Evolutionary conservation across 2,329 filamentous ascomycete species (phyloP).

Genomic region (Hypomyces rosellus): DNA sequence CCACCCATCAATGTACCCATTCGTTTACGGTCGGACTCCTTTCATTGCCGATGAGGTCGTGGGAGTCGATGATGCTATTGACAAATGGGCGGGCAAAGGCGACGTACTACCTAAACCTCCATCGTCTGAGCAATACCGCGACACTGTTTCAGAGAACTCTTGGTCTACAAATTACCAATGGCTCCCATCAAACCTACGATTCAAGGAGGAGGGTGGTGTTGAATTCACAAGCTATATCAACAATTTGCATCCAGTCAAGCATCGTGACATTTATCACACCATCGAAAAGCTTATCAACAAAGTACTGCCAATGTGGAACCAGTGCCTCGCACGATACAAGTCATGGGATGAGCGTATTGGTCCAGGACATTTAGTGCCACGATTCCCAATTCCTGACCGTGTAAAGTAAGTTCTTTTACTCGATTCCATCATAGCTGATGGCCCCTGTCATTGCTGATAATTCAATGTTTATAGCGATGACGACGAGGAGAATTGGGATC

Average conservation of each 20-base stretch:
- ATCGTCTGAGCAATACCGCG: neutral
- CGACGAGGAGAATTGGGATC: neutral
- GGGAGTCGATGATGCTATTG: slow-evolving; percentile 19
- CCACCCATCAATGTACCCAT: slow-evolving; percentile 25
- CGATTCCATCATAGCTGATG: too few relatives aligned
- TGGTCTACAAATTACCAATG: slow-evolving; percentile 20
- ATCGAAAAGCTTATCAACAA: slow-evolving; percentile 27
- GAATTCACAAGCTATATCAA: slow-evolving; percentile 38
- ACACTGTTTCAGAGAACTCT: neutral
- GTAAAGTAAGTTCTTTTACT: neutral
- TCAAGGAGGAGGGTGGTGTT: slow-evolving; percentile 29
- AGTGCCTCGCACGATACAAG: slow-evolving; percentile 26
- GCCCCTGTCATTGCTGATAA: too few relatives aligned
- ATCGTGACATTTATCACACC: slow-evolving; percentile 23
- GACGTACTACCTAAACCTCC: neutral
- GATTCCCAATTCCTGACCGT: neutral
- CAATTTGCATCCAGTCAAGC: slow-evolving; percentile 32
- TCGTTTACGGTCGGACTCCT: slow-evolving; percentile 7
- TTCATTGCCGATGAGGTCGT: slow-evolving; percentile 14
- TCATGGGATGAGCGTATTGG: neutral
- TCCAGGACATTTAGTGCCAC: neutral
- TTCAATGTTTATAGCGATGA: neutral
- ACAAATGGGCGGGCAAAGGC: slow-evolving; percentile 22
- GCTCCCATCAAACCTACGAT: slow-evolving; percentile 25
- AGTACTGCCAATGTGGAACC: slow-evolving; percentile 38